These are phyloP conservation scores for Primulina tabacum DNA, from an alignment of 257 asterid genomes.

Conservation along the genomic window DNA sequence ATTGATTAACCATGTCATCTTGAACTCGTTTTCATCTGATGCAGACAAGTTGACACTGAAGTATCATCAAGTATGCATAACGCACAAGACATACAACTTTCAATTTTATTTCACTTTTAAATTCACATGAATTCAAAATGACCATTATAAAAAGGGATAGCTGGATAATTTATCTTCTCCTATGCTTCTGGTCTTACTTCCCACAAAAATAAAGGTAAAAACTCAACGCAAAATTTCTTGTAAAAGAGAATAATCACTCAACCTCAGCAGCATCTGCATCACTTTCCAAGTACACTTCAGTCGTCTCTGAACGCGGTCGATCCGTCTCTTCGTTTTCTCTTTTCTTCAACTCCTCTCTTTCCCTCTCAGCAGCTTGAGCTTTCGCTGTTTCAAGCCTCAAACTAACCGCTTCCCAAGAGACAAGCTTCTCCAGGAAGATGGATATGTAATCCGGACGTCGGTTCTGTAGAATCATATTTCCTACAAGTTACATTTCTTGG, in stretches of 20 bases:
- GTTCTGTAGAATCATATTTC: constrained; percentile 42
- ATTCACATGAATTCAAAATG: no score
- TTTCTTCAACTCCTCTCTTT: constrained; percentile 42
- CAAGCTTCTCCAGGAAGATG: constrained; percentile 79
- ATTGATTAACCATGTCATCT: no score
- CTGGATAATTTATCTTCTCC: neutral
- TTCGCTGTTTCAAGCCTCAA: constrained; percentile 82
- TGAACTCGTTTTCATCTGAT: no score
- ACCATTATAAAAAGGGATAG: no score
- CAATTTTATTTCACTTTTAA: no score
- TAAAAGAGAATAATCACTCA: constrained; percentile 30
- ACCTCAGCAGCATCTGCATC: constrained; percentile 40
- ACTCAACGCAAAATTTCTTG: constrained; percentile 10
- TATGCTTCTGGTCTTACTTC: constrained; percentile 3
- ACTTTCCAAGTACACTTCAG: constrained; percentile 45
- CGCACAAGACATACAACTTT: no score
- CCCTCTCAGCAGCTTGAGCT: constrained; percentile 57
- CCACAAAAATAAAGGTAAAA: constrained; percentile 11
- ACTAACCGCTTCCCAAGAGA: constrained; percentile 90
- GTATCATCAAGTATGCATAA: no score
- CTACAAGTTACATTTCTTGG: neutral
- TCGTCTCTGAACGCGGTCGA: constrained; percentile 25
- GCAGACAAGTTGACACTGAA: no score
- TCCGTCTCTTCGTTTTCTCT: constrained; percentile 38
- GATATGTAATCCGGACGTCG: constrained; percentile 80